Conservation (phyloP, 1,139 yeast genomes). For the Petasospora fabianii region DNA sequence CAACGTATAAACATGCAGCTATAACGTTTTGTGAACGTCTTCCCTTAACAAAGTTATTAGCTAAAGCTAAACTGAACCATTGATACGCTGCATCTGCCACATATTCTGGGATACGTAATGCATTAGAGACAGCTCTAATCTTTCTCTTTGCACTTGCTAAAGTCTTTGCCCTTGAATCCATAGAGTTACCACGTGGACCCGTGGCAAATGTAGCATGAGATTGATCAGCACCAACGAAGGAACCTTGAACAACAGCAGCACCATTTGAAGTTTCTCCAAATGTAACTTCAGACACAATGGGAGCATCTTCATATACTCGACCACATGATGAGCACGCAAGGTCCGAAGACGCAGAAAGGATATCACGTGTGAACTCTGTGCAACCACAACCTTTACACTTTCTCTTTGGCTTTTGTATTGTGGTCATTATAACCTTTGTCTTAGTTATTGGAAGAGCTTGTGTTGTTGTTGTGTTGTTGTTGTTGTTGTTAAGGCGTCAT, state of each 20-base stretch:
- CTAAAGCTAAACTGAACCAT: conserved; percentile 84
- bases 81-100: conserved; percentile 83
- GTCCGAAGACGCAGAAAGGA: conserved; percentile 65
- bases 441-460: neutral
- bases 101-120: conserved; percentile 76
- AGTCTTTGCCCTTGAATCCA: conserved; percentile 88
- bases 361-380: conserved; percentile 43
- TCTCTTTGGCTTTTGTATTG: conserved; percentile 2
- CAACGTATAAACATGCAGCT: conserved; percentile 90
- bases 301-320: conserved; percentile 83
- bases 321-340: conserved; percentile 82
- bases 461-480: neutral
- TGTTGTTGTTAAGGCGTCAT: conserved; percentile 2
- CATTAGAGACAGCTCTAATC: conserved; percentile 74
- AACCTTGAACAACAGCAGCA: conserved; percentile 94
- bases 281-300: conserved; percentile 91
- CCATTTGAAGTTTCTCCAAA: conserved; percentile 91
- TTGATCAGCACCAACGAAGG: conserved; percentile 88
- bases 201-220: conserved; percentile 67
- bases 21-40: conserved; percentile 90
- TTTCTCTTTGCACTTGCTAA: conserved; percentile 75
- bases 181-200: conserved; percentile 50
- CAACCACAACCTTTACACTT: conserved; percentile 44
- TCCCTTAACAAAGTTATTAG: conserved; percentile 91
- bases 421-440: neutral